phyloP scores from a whole-genome alignment of 23 red algal genomes.

The Gracilaria caudata region DNA sequence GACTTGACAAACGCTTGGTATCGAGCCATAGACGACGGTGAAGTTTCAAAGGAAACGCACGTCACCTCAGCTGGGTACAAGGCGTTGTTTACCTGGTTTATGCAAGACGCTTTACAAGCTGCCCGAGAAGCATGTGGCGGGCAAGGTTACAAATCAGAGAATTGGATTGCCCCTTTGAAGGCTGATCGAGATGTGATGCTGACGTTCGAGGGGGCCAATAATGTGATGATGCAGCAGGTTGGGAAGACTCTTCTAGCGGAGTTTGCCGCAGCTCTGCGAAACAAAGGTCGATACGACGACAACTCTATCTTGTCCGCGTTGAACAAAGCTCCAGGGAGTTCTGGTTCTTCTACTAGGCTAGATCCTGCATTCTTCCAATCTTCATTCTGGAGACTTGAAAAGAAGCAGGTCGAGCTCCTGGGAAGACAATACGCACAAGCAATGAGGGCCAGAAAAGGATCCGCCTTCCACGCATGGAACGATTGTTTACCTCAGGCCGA shows the following conservation, averaged over 20 bases:
- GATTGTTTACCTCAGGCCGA: slow-evolving; percentile 45
- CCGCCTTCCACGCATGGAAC: slow-evolving; percentile 76
- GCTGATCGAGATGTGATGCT: slow-evolving; percentile 81
- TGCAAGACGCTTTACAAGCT: slow-evolving; percentile 84
- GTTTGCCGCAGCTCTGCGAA: not conserved
- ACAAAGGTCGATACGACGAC: not conserved
- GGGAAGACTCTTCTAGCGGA: slow-evolving; percentile 72
- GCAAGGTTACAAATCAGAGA: slow-evolving; percentile 81
- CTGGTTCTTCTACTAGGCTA: slow-evolving; percentile 6
- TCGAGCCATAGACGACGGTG: not conserved
- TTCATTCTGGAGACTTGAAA: slow-evolving; percentile 42
- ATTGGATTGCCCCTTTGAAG: slow-evolving; percentile 84
- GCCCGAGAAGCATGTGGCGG: slow-evolving; percentile 95
- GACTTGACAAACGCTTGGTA: slow-evolving; percentile 44
- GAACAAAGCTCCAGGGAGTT: not conserved
- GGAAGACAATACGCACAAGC: not conserved
- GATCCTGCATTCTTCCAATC: slow-evolving; percentile 35
- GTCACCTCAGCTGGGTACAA: slow-evolving; percentile 83
- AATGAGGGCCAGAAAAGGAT: slow-evolving; percentile 18
- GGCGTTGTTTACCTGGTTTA: slow-evolving; percentile 89
- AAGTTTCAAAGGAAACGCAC: slow-evolving; percentile 79
- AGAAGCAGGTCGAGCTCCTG: slow-evolving; percentile 29
- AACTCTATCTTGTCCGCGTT: not conserved
- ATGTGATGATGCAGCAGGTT: slow-evolving; percentile 90
- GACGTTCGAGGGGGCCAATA: slow-evolving; percentile 95